phyloP scores from a whole-genome alignment of 148 eudicot genomes.

The Bassia scoparia region DNA sequence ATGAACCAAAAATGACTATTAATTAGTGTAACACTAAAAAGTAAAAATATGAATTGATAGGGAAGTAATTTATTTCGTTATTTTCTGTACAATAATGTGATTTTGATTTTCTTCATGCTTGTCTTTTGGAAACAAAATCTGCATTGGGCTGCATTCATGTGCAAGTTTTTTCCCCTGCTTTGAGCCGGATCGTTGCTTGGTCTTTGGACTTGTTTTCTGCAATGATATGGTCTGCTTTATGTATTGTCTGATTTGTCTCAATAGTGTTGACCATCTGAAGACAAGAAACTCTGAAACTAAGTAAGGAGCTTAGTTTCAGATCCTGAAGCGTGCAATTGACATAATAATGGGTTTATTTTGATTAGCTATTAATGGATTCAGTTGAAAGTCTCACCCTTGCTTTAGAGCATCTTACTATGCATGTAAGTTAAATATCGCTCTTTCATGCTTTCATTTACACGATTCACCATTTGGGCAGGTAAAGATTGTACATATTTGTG shows the following conservation, averaged over 20 bases:
- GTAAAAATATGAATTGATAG: no score
- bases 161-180: not conserved
- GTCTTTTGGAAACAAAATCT: not conserved
- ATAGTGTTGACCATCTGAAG: not conserved
- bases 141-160: not conserved
- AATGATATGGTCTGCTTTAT: not conserved
- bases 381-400: not conserved
- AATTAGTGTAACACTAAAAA: no score
- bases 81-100: not conserved
- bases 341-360: not conserved
- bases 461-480: constrained; percentile 41
- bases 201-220: not conserved
- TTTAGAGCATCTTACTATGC: not conserved
- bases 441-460: not conserved
- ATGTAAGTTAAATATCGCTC: not conserved
- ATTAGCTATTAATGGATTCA: not conserved
- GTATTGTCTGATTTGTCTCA: not conserved
- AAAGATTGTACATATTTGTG: constrained; percentile 76
- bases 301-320: not conserved
- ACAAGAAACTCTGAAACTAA: not conserved
- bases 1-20: no score
- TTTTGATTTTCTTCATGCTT: not conserved
- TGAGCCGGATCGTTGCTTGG: not conserved
- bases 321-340: not conserved
- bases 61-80: no score